These are phyloP conservation scores for Stephania cephalantha DNA, from an alignment of 164 flowering plant species.

Conservation along the genomic window DNA sequence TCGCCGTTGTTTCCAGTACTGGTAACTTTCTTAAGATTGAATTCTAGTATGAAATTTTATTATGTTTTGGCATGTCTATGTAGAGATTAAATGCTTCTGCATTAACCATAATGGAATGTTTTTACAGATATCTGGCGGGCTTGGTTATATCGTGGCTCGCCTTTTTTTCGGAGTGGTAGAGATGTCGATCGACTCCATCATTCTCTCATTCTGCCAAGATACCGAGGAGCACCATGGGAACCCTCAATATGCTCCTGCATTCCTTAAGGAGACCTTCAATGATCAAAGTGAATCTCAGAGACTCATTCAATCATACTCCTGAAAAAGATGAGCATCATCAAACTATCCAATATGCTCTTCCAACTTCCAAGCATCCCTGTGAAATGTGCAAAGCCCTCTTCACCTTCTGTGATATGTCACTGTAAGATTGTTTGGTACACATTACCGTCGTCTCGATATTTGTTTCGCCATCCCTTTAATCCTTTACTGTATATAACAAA, in stretches of 20 bases:
- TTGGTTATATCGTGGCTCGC: slow-evolving; percentile 74
- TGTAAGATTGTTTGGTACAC: no score
- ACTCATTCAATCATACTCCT: slow-evolving; percentile 48
- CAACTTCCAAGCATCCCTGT: no score
- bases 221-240: slow-evolving; percentile 86
- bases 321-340: not conserved
- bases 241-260: slow-evolving; percentile 79
- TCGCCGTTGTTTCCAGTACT: slow-evolving; percentile 89
- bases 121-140: slow-evolving; percentile 61
- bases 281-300: slow-evolving; percentile 68
- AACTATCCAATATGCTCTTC: no score
- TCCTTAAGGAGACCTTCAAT: slow-evolving; percentile 65
- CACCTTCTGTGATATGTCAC: no score
- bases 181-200: slow-evolving; percentile 80
- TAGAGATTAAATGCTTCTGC: not conserved
- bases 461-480: no score
- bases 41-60: not conserved
- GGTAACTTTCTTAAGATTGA: slow-evolving; percentile 36
- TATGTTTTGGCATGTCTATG: no score
- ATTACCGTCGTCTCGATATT: no score
- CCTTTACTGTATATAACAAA: no score
- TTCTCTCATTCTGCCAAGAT: slow-evolving; percentile 86
- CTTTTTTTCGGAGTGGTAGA: slow-evolving; percentile 84
- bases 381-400: no score
- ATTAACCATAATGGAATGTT: not conserved